A percentile compares a stretch with the other conserved stretches of the same genome.
phyloP scores from a whole-genome alignment of 2,329 filamentous ascomycete species.

The Colletotrichum sp. region DNA sequence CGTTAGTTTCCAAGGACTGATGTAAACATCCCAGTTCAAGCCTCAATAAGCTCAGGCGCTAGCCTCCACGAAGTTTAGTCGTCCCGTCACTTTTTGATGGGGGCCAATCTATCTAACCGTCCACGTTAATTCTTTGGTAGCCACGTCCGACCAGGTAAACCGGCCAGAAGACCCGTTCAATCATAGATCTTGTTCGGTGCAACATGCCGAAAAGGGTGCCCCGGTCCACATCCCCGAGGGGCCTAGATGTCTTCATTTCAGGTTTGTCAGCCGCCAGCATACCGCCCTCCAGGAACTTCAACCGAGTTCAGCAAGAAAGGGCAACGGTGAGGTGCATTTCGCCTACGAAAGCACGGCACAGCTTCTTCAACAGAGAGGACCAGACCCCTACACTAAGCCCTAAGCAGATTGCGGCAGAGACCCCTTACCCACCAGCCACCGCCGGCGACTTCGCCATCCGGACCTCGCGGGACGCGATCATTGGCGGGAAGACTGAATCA shows the following conservation, averaged over 20 bases:
- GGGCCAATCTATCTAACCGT: background rate
- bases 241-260: background rate
- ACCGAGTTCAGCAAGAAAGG: background rate
- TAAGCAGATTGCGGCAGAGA: background rate
- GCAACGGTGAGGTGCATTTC: background rate
- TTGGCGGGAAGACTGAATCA: background rate
- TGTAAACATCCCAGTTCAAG: background rate
- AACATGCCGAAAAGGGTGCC: background rate
- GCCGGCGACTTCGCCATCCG: background rate
- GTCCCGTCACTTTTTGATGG: background rate
- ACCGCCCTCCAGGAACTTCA: background rate
- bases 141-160: background rate
- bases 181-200: background rate
- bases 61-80: background rate
- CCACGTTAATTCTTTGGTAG: background rate
- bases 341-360: background rate
- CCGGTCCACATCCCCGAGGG: background rate
- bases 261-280: background rate
- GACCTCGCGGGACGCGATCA: background rate
- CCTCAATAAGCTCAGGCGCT: background rate
- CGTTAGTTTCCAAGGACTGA: background rate
- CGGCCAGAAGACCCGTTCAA: background rate
- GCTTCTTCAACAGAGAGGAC: background rate
- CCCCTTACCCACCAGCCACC: background rate
- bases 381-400: slow-evolving; percentile 5